Evolutionary conservation across 176 grass and related monocot species (phyloP), one percentile per base, ranked within the genome.

Genomic region (Aegilops speltoides): DNA sequence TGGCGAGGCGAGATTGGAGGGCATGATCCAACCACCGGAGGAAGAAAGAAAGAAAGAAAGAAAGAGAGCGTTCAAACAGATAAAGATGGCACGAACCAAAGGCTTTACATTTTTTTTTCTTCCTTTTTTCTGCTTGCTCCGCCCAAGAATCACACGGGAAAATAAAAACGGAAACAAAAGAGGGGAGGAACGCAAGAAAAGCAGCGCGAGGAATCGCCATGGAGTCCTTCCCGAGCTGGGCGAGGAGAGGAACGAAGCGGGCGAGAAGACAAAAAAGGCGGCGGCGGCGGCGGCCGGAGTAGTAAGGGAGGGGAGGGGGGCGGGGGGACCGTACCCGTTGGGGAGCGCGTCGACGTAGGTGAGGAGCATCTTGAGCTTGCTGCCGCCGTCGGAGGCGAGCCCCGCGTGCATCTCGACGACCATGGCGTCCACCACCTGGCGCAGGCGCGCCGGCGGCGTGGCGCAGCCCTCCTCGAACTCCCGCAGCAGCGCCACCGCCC

Each of bases 361-460:
- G 72, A 91, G 93, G 23, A 95, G 91, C 93, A 95, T 95, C 93
- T 93, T 95, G 78, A 95, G 93, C 86, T 95, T 95, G 91, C 93
- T 95, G 10, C 93, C 93, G 45, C 91, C 93, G 76, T 95, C 91
- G 46, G 91, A 93, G 20, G 93, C 89, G 28, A 95, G 90, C 0
- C 93, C 93, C 0, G 93, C 89, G 89, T 93, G 88, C 93, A 95
- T 95, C 93, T 93, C 93, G 79, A 95, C 93, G 76, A 86, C 91
- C 93, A 95, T 93, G 88, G 88, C 93, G 72, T 93, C 93, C 57
- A 93, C 91, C 57, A 95, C 91, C 89, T 95, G 93, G 1, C 88
- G 80, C 72, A 95, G 86, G 37, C 93, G 82, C 31, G 80, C 78
- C 14, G 85, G 59, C 33, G 90, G 89, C 81, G 91, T 91, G 84